phyloP scores from a whole-genome alignment of 2,329 filamentous ascomycete species.

The Bipolaris oryzae region DNA sequence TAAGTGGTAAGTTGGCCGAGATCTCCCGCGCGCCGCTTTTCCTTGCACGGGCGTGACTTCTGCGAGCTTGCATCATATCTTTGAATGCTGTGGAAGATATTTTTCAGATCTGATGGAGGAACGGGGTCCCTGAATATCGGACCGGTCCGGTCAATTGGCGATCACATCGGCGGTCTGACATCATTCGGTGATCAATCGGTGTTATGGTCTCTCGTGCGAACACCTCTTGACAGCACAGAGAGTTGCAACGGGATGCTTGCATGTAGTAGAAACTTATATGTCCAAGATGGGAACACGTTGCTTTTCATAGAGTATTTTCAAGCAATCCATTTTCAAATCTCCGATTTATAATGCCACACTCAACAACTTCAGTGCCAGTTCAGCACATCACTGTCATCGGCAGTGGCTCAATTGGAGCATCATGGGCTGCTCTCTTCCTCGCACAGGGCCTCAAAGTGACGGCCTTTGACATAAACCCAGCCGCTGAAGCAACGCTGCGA shows the following conservation, averaged over 20 bases:
- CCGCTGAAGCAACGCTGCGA: constrained; percentile 31
- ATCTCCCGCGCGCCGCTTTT: not conserved
- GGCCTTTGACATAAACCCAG: constrained; percentile 50
- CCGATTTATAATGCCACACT: not conserved
- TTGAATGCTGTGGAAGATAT: not conserved
- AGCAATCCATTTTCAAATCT: not conserved
- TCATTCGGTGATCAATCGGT: not conserved
- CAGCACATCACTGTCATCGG: constrained; percentile 44
- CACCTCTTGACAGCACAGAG: not conserved
- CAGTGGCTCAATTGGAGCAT: constrained; percentile 50
- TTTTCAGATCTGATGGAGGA: not conserved
- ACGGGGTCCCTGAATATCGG: not conserved
- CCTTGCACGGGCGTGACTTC: not conserved
- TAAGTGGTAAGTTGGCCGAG: not conserved
- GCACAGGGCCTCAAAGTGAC: constrained; percentile 49
- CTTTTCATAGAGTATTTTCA: too few relatives aligned
- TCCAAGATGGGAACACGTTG: not conserved
- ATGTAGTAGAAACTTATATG: not conserved
- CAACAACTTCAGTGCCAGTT: constrained; percentile 1
- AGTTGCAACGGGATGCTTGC: not conserved
- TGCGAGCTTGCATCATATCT: not conserved
- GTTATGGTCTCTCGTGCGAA: not conserved
- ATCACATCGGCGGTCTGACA: not conserved
- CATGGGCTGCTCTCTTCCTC: constrained; percentile 52
- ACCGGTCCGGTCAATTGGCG: not conserved